Conservation (phyloP, 345 rosid genomes). For the Pistacia vera region DNA sequence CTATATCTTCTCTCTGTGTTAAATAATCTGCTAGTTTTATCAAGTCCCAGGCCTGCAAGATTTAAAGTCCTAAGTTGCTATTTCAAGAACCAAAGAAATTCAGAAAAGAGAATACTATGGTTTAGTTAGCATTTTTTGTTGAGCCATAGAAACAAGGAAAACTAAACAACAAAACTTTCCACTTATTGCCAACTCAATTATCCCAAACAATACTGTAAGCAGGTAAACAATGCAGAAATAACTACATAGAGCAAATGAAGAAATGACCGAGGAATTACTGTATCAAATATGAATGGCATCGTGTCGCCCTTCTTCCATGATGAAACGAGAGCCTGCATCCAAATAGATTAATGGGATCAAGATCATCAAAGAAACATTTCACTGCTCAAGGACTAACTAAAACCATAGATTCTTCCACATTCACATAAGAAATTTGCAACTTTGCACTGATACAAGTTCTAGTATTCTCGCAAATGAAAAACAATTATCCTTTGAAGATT, state of each 20-base stretch:
- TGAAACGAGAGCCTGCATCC: constrained; percentile 79
- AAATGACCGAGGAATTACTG: constrained; percentile 38
- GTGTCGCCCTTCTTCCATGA: constrained; percentile 84
- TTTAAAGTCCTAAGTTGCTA: constrained; percentile 4
- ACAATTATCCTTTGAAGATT: neutral
- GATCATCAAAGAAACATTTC: neutral
- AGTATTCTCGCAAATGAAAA: neutral
- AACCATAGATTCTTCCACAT: constrained; percentile 4
- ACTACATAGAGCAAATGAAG: neutral
- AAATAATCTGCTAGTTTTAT: constrained; percentile 87
- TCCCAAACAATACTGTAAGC: neutral
- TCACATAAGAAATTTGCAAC: neutral
- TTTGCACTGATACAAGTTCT: neutral
- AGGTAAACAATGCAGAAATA: neutral
- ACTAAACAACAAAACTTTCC: neutral
- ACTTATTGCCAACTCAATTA: neutral
- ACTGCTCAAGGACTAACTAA: neutral
- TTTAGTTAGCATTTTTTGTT: neutral
- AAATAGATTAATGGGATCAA: constrained; percentile 18
- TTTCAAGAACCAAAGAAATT: constrained; percentile 14
- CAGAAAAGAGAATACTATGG: neutral
- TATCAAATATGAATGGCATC: constrained; percentile 92
- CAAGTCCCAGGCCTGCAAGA: constrained; percentile 83
- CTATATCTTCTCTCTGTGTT: constrained; percentile 71
- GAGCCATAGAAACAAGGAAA: constrained; percentile 11